Evolutionary conservation across 139 green algal genomes (phyloP).

Genomic region (Chlamydomonas schloesseri): DNA sequence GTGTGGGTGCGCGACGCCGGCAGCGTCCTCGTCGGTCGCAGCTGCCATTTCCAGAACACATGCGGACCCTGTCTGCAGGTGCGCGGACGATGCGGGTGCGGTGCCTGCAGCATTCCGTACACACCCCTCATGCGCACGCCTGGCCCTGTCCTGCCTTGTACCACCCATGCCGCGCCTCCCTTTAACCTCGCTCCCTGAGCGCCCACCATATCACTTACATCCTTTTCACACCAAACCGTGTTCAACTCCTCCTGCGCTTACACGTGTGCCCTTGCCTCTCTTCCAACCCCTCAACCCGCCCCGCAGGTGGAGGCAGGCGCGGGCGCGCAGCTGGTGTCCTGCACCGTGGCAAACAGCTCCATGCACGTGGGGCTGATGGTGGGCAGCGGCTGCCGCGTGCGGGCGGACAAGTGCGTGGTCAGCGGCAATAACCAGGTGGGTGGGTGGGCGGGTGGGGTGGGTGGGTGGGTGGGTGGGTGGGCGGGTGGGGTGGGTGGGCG

Average conservation of each 20-base stretch:
- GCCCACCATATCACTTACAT: too few relatives aligned
- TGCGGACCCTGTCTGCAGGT: not conserved
- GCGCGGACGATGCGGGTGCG: too few relatives aligned
- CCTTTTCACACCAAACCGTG: too few relatives aligned
- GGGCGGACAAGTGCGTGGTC: slow-evolving; percentile 8
- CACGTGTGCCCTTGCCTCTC: too few relatives aligned
- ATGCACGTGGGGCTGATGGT: not conserved
- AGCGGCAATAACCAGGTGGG: slow-evolving; percentile 1
- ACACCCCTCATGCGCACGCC: too few relatives aligned
- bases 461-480: not conserved
- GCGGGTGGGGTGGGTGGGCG: not conserved
- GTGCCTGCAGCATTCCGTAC: too few relatives aligned
- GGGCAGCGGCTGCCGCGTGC: slow-evolving; percentile 3
- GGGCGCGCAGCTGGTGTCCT: not conserved
- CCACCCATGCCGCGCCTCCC: too few relatives aligned
- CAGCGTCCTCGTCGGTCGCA: not conserved
- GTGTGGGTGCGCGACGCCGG: slow-evolving; percentile 4
- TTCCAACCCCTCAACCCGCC: too few relatives aligned
- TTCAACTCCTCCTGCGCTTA: too few relatives aligned
- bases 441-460: not conserved
- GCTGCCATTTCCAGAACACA: not conserved
- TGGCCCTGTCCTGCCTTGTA: too few relatives aligned
- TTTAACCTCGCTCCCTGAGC: too few relatives aligned
- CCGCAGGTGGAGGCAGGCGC: slow-evolving; percentile 22
- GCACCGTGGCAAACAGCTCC: not conserved